Evolutionary conservation across 768 basidiomycete species (phyloP).

Genomic region (Tricholoma bakamatsutake): DNA sequence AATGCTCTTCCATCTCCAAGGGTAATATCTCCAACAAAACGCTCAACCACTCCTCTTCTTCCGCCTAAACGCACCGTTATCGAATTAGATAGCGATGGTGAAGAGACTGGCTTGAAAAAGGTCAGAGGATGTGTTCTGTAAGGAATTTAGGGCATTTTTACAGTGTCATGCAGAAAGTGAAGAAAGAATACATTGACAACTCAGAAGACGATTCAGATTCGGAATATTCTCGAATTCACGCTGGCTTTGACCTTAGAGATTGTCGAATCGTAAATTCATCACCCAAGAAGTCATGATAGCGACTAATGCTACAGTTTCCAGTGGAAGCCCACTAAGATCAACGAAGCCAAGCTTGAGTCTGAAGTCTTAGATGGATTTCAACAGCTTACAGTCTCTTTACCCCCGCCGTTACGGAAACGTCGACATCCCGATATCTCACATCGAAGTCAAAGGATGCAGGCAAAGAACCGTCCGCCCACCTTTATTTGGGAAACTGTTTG

Average conservation of each 20-base stretch:
- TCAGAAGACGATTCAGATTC: not conserved
- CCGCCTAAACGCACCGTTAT: not conserved
- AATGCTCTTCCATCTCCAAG: not conserved
- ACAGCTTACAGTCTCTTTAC: constrained; percentile 7
- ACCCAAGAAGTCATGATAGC: not conserved
- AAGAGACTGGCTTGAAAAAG: constrained; percentile 10
- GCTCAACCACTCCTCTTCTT: not conserved
- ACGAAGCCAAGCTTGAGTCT: constrained; percentile 9
- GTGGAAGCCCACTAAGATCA: constrained; percentile 15
- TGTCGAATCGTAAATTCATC: constrained; percentile 15
- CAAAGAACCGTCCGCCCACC: constrained; percentile 1
- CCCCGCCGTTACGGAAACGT: constrained; percentile 5
- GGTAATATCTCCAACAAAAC: not conserved
- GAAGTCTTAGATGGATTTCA: constrained; percentile 4
- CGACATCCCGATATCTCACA: constrained; percentile 9
- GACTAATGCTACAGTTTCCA: not conserved
- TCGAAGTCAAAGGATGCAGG: not conserved
- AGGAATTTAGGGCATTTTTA: not conserved
- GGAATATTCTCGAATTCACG: constrained; percentile 4
- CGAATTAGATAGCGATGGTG: constrained; percentile 14
- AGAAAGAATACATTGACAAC: not conserved
- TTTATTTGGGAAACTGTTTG: constrained; percentile 12
- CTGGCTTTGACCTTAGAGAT: constrained; percentile 22
- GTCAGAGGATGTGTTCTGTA: not conserved
- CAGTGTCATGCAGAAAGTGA: constrained; percentile 7